Evolutionary conservation across 371 early-diverging fungal species (phyloP), one percentile per base, ranked within the genome.

Genomic region (Mortierella sp.): DNA sequence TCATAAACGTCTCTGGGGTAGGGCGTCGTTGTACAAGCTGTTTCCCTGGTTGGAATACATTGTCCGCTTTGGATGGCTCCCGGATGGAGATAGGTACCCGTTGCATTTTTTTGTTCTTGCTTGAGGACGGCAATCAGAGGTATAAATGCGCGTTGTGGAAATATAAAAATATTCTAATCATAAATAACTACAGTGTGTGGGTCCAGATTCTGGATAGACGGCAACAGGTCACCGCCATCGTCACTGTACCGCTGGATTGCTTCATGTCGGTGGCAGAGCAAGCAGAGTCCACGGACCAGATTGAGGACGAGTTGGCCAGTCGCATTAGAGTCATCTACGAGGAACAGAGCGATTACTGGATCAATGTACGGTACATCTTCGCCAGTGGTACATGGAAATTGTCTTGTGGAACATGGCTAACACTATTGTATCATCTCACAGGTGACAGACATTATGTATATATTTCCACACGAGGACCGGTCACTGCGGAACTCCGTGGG

Each of bases 11-110:
- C 73, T 90, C 15, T 85, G 84, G 82, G 87, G 85, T 5, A 58
- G 54, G 17, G 55, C 75, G 1, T 59, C 79, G 9, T 53, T 92
- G 11, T 69, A 81, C 50, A 53, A 68, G 19, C 37, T 81, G 43
- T 92, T 88, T 50, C 90, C 93, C 9, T 93, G 94, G 93, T 56
- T 82, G 31, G 93, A 93, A 69, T 94, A 94, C 60, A 86, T 92
- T 42, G 88, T 88, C 11, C 82, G 94, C 23, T 86, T 89, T 70
- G 93, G 91, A 0, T 94, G 94, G 94, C 42, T 88, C 23, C 86
- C 90, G 0, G 82, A 84, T 55, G 88, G 86, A 5, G 48, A 85
- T 49, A 84, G 87, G 88, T 89, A 76, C 55, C 28, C 28, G 47
- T 17, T 17, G n/a, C 17, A 19, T 6, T n/a, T 43, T 17, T 17